Conservation (phyloP, 2,329 filamentous ascomycete genomes). For the Hymenoscyphus albidus region DNA sequence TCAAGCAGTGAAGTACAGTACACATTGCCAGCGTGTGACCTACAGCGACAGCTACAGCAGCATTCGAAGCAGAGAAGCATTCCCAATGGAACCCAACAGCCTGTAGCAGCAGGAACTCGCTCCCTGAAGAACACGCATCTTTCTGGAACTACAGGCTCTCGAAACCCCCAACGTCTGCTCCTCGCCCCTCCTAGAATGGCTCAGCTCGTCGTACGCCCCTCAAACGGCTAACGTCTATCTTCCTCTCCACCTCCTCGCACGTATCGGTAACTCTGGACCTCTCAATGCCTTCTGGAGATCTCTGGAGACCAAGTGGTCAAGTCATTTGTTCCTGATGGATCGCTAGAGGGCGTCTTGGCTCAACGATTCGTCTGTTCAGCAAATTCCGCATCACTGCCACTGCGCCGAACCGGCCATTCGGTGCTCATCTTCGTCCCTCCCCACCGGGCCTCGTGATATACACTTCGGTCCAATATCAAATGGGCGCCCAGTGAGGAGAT, state of each 20-base stretch:
- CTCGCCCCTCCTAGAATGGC: neutral
- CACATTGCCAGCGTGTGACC: neutral
- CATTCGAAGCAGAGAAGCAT: neutral
- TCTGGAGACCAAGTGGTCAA: neutral
- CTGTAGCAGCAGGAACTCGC: neutral
- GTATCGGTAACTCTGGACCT: neutral
- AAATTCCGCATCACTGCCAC: constrained; percentile 13
- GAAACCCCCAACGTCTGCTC: neutral
- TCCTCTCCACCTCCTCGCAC: neutral
- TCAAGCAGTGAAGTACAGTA: neutral
- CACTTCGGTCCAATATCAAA: constrained; percentile 12
- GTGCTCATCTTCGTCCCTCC: constrained; percentile 6
- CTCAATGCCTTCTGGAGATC: neutral
- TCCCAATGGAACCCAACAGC: neutral
- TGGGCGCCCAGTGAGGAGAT: neutral
- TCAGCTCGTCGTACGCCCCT: neutral
- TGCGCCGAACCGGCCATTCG: constrained; percentile 13
- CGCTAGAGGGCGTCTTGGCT: neutral
- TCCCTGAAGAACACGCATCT: neutral
- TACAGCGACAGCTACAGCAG: neutral
- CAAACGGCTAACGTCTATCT: neutral
- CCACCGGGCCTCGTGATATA: constrained; percentile 5
- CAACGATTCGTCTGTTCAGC: constrained; percentile 17
- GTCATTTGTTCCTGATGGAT: neutral
- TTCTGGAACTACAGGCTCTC: neutral